Evolutionary conservation across 73 alveolate genomes (phyloP).

Genomic region (Symbiodinium natans): DNA sequence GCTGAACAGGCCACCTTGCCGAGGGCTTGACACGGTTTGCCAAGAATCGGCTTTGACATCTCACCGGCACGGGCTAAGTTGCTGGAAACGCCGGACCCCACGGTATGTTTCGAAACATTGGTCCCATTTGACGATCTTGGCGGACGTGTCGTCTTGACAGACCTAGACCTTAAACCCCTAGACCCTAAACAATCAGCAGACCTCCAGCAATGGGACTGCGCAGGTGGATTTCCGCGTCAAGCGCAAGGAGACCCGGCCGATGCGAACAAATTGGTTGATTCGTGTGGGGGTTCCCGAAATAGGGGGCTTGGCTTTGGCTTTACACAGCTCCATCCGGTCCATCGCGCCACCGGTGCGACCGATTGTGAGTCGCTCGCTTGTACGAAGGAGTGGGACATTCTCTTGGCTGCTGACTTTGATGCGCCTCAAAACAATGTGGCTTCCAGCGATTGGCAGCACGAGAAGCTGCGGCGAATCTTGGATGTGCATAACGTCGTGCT

Average conservation of each 20-base stretch:
- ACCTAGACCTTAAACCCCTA: too few relatives aligned
- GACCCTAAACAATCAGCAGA: too few relatives aligned
- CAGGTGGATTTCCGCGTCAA: constrained; percentile 7
- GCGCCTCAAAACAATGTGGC: constrained; percentile 40
- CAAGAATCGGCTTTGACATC: too few relatives aligned
- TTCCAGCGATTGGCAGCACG: constrained; percentile 11
- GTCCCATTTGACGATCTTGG: too few relatives aligned
- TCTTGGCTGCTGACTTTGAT: constrained; percentile 54
- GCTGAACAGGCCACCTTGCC: constrained; percentile 40
- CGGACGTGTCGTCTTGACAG: too few relatives aligned
- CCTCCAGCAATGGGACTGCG: not conserved
- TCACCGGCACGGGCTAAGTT: too few relatives aligned
- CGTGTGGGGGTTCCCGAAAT: not conserved
- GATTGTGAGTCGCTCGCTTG: not conserved
- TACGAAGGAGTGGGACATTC: constrained; percentile 54
- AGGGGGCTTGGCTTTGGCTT: too few relatives aligned
- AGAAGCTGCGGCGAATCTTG: not conserved
- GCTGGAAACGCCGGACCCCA: too few relatives aligned
- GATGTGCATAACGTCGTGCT: too few relatives aligned
- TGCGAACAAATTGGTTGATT: not conserved
- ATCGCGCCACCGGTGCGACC: too few relatives aligned
- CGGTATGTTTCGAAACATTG: too few relatives aligned
- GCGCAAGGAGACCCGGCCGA: constrained; percentile 1
- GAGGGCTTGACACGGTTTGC: not conserved
- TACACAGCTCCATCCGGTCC: too few relatives aligned